These are phyloP conservation scores for Euphorbia tirucalli DNA, from an alignment of 345 rosid genomes.

Conservation along the genomic window DNA sequence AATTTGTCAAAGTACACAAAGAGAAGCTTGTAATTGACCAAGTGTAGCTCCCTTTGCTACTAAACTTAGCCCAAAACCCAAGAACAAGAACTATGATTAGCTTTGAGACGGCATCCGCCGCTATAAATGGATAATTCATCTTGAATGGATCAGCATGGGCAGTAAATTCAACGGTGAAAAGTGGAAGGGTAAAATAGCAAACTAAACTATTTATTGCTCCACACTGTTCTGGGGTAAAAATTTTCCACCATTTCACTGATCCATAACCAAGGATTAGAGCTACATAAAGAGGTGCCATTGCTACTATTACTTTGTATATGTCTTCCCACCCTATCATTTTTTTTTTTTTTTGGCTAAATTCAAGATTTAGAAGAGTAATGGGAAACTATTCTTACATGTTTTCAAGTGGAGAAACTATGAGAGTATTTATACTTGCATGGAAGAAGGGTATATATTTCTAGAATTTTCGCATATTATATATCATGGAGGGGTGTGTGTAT, in stretches of 20 bases:
- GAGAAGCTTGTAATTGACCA: constrained; percentile 88
- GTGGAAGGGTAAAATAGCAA: constrained; percentile 79
- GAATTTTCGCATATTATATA: background rate
- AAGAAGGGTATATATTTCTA: background rate
- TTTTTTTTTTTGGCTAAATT: background rate
- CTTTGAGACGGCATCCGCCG: constrained; percentile 68
- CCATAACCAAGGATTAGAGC: constrained; percentile 79
- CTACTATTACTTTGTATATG: constrained; percentile 70
- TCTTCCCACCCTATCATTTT: constrained; percentile 76
- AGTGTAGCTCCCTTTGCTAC: constrained; percentile 59
- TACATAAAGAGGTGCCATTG: constrained; percentile 77
- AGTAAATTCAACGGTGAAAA: constrained; percentile 72
- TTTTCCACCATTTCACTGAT: constrained; percentile 84
- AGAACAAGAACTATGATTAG: constrained; percentile 47
- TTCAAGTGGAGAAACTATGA: background rate
- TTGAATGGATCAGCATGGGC: constrained; percentile 66
- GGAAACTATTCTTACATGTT: background rate
- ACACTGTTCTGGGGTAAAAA: constrained; percentile 68
- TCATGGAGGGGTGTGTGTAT: too few relatives aligned
- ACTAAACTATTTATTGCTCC: constrained; percentile 74
- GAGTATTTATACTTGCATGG: constrained; percentile 10
- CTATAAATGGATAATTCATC: constrained; percentile 65
- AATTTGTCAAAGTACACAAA: constrained; percentile 59
- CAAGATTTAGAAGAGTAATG: background rate
- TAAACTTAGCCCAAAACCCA: constrained; percentile 60